A percentile compares a stretch with the other conserved stretches of the same genome.
These are phyloP conservation scores for Suillus lakei DNA, from an alignment of 768 basidiomycete species.

Conservation along the genomic window DNA sequence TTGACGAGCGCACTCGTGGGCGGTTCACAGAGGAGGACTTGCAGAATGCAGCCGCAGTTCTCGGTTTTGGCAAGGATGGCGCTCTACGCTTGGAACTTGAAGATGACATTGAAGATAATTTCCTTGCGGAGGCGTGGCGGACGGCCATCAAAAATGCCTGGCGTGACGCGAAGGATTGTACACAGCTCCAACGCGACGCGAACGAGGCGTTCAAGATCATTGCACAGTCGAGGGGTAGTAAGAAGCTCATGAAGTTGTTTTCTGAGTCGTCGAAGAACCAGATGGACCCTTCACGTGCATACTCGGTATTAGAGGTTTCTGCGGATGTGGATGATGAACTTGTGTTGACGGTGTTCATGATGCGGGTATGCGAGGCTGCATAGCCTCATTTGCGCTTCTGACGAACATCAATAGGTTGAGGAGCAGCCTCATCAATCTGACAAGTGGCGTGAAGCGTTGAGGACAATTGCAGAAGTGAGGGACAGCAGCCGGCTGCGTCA, in stretches of 20 bases:
- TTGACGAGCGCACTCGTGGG: constrained; percentile 64
- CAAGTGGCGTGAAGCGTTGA: constrained; percentile 73
- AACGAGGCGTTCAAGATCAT: constrained; percentile 73
- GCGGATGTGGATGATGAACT: constrained; percentile 78
- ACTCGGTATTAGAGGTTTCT: constrained; percentile 70
- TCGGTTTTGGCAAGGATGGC: constrained; percentile 72
- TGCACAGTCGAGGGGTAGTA: constrained; percentile 65
- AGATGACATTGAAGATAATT: constrained; percentile 67
- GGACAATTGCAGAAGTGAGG: constrained; percentile 73
- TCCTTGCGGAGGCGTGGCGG: constrained; percentile 74
- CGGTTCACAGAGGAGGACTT: constrained; percentile 68
- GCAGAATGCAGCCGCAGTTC: constrained; percentile 45
- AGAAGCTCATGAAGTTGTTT: constrained; percentile 53
- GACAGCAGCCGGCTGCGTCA: constrained; percentile 73
- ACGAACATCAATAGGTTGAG: constrained; percentile 54
- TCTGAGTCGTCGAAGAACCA: constrained; percentile 54
- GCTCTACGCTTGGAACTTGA: constrained; percentile 71
- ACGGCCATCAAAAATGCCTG: constrained; percentile 60
- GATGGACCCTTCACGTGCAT: constrained; percentile 77
- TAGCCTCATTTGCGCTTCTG: constrained; percentile 10
- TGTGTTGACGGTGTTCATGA: constrained; percentile 69
- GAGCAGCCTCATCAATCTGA: constrained; percentile 71
- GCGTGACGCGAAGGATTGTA: constrained; percentile 48
- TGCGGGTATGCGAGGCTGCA: constrained; percentile 57
- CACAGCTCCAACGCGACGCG: constrained; percentile 53